These are phyloP conservation scores for Coemansia sp. DNA, from an alignment of 192 early-diverging fungal species.

Conservation along the genomic window DNA sequence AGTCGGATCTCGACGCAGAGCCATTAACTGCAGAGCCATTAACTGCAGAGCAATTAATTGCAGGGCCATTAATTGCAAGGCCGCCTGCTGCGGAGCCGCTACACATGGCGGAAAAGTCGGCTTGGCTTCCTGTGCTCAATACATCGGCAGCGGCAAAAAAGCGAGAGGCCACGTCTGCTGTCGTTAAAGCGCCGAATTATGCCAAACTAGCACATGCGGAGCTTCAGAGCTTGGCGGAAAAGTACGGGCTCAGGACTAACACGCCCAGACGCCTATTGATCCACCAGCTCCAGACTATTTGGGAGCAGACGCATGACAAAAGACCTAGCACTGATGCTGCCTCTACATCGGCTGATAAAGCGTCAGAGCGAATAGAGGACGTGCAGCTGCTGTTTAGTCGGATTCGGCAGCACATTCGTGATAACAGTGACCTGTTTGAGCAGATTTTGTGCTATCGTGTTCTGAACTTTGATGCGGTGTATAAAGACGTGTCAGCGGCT, in stretches of 20 bases:
- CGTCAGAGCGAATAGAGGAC: background rate
- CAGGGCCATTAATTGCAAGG: background rate
- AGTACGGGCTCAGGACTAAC: conserved; percentile 17
- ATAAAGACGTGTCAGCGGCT: conserved; percentile 1
- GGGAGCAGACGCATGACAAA: conserved; percentile 10
- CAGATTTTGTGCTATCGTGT: conserved; percentile 30
- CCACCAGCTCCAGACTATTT: conserved; percentile 22
- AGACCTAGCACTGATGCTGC: background rate
- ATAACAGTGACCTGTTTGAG: conserved; percentile 12
- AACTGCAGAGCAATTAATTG: too few species aligned
- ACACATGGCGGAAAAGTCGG: background rate
- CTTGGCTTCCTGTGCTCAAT: background rate
- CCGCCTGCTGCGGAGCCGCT: background rate
- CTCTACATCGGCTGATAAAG: background rate
- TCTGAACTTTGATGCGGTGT: conserved; percentile 22
- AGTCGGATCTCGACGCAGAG: background rate
- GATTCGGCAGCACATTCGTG: conserved; percentile 21
- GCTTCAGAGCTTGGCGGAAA: conserved; percentile 10
- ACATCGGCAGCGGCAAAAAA: background rate
- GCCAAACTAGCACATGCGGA: background rate
- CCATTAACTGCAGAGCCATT: background rate
- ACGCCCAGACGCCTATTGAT: conserved; percentile 16
- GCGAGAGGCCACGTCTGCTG: background rate
- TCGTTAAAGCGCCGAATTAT: conserved; percentile 10
- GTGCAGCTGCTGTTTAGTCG: background rate